A percentile compares a stretch with the other conserved stretches of the same genome.
phyloP scores from a whole-genome alignment of 805 yeast species.

The Pichia paraexigua region DNA sequence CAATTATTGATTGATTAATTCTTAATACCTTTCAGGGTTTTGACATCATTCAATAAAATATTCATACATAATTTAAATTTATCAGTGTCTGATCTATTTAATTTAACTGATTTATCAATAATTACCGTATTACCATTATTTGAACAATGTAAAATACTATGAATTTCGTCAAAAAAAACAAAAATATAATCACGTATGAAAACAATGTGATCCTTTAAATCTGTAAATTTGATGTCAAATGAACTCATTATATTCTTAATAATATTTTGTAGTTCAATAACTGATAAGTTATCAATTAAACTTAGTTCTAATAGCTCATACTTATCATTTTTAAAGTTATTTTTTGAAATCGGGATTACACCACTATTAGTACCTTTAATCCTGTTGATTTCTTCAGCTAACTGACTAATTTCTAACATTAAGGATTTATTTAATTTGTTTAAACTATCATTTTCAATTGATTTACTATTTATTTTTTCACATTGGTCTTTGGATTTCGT shows the following conservation, averaged over 20 bases:
- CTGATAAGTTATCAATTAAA: slow-evolving; percentile 9
- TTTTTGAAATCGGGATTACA: background rate
- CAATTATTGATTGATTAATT: background rate
- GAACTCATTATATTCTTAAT: slow-evolving; percentile 15
- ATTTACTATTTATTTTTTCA: background rate
- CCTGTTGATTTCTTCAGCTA: background rate
- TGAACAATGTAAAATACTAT: slow-evolving; percentile 9
- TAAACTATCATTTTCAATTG: background rate
- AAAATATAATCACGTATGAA: slow-evolving; percentile 13
- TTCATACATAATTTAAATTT: slow-evolving; percentile 11
- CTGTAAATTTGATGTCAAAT: slow-evolving; percentile 9
- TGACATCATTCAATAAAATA: slow-evolving; percentile 10
- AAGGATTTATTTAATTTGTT: slow-evolving; percentile 1
- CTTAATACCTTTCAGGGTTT: slow-evolving; percentile 5
- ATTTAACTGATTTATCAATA: slow-evolving; percentile 2
- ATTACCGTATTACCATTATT: background rate
- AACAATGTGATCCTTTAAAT: slow-evolving; percentile 7
- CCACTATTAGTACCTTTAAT: background rate
- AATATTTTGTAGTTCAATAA: slow-evolving; percentile 13
- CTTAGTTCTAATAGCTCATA: slow-evolving; percentile 7
- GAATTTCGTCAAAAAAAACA: slow-evolving; percentile 11
- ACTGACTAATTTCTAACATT: background rate
- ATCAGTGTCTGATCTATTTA: slow-evolving; percentile 5
- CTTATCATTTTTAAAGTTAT: background rate
- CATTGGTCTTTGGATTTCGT: background rate